Evolutionary conservation across 2,329 filamentous ascomycete genomes (phyloP).

Genomic region (Acrocalymma vagum): DNA sequence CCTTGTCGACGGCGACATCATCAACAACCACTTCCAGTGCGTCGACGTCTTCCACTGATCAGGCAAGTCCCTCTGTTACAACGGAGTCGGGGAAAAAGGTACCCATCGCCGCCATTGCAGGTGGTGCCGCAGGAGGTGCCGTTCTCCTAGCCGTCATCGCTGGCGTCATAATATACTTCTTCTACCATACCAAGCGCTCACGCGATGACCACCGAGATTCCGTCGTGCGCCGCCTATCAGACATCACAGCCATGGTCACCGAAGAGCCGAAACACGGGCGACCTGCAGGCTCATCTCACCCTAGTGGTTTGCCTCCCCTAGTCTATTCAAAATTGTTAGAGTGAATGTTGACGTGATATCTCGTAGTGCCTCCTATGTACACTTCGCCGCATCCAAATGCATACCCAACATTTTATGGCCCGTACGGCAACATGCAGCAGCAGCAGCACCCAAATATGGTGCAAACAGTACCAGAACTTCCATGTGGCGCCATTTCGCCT

Average conservation of each 20-base stretch:
- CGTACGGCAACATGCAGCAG: slow-evolving; percentile 3
- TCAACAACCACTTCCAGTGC: slow-evolving; percentile 1
- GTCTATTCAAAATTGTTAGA: background rate
- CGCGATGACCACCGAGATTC: slow-evolving; percentile 11
- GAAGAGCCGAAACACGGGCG: background rate
- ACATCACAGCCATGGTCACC: slow-evolving; percentile 9
- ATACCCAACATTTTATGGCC: slow-evolving; percentile 2
- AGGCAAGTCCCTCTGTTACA: background rate
- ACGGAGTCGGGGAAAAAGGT: slow-evolving; percentile 4
- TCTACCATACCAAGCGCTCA: slow-evolving; percentile 19
- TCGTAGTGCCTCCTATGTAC: slow-evolving; percentile 19
- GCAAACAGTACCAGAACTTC: slow-evolving; percentile 23
- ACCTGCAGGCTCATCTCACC: no score
- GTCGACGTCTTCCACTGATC: slow-evolving; percentile 3
- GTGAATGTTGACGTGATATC: background rate
- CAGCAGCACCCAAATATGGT: slow-evolving; percentile 5
- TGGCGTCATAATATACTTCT: slow-evolving; percentile 25
- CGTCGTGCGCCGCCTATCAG: slow-evolving; percentile 7
- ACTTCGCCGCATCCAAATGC: slow-evolving; percentile 7
- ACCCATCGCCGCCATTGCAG: slow-evolving; percentile 31
- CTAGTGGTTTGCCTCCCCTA: background rate
- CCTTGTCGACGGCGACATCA: slow-evolving; percentile 5
- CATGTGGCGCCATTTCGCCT: slow-evolving; percentile 2
- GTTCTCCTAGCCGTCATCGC: slow-evolving; percentile 22
- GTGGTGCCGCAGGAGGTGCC: slow-evolving; percentile 29